A percentile compares a stretch with the other conserved stretches of the same genome.
Evolutionary conservation across 2,329 filamentous ascomycete species (phyloP).

Genomic region (Paecilomyces dactylethromorphus): DNA sequence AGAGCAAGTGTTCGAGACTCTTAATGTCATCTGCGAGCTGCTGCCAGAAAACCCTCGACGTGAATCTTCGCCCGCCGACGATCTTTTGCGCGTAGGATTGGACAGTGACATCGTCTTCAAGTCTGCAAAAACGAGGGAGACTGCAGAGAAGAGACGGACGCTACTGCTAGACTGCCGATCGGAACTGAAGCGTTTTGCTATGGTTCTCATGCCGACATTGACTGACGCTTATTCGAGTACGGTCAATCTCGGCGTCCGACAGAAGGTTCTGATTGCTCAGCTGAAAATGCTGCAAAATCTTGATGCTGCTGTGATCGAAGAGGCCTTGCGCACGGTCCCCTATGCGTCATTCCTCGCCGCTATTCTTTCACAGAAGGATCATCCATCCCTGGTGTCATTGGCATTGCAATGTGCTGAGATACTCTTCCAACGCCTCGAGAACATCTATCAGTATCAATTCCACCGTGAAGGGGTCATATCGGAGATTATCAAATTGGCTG

Average conservation of each 20-base stretch:
- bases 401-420: conserved; percentile 87
- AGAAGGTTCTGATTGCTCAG: conserved; percentile 93
- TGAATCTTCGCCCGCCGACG: conserved; percentile 45
- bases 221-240: conserved; percentile 98
- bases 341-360: conserved; percentile 95
- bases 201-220: conserved; percentile 87
- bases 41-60: conserved; percentile 66
- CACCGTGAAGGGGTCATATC: conserved; percentile 93
- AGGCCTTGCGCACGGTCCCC: conserved; percentile 78
- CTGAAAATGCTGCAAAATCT: conserved; percentile 96
- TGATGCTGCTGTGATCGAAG: conserved; percentile 75
- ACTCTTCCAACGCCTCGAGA: conserved; percentile 72
- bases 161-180: conserved; percentile 74
- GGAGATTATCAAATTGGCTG: conserved; percentile 77
- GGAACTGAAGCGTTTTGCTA: conserved; percentile 83
- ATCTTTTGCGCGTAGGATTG: conserved; percentile 39
- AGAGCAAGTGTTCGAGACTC: conserved; percentile 92
- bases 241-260: conserved; percentile 86
- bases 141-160: conserved; percentile 71
- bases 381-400: conserved; percentile 76
- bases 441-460: conserved; percentile 91
- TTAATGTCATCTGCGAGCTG: conserved; percentile 95
- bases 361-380: conserved; percentile 92
- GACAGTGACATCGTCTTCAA: conserved; percentile 39
- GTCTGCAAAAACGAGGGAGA: conserved; percentile 42